phyloP scores from a whole-genome alignment of 192 early-diverging fungal species.

The Podochytrium sp. region DNA sequence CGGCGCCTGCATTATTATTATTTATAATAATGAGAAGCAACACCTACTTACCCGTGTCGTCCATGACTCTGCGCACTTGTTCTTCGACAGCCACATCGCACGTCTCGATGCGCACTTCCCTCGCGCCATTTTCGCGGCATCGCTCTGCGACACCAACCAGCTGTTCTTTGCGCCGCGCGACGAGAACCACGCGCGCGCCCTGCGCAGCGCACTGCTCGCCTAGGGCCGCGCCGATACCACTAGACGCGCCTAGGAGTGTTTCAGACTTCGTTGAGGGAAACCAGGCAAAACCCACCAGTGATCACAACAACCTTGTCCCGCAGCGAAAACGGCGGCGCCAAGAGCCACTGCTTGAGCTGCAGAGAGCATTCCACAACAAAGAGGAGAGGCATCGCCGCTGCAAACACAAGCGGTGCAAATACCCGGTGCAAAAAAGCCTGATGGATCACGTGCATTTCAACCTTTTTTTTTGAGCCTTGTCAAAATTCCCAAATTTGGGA shows the following conservation, averaged over 20 bases:
- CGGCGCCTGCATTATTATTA: not conserved
- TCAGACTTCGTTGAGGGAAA: too few species aligned
- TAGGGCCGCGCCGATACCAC: conserved; percentile 73
- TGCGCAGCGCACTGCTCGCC: conserved; percentile 68
- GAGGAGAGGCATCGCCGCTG: not conserved
- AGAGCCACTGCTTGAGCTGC: not conserved
- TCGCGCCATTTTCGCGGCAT: conserved; percentile 34
- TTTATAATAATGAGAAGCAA: not conserved
- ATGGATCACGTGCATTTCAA: not conserved
- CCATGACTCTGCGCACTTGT: conserved; percentile 45
- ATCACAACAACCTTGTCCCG: conserved; percentile 51
- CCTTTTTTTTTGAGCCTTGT: not conserved
- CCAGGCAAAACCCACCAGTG: too few species aligned
- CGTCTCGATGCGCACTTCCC: conserved; percentile 14
- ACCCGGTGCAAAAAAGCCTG: not conserved
- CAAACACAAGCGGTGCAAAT: not conserved
- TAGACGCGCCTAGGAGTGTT: too few species aligned
- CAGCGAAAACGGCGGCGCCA: not conserved
- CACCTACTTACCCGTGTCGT: conserved; percentile 27
- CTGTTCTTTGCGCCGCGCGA: conserved; percentile 60
- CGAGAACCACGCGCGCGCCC: conserved; percentile 64
- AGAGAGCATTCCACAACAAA: not conserved
- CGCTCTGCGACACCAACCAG: conserved; percentile 55
- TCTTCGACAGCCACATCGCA: conserved; percentile 58
- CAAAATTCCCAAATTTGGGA: not conserved